Evolutionary conservation across 768 basidiomycete genomes (phyloP), one percentile per base, ranked within the genome.

Genomic region (Exsudoporus frostii): DNA sequence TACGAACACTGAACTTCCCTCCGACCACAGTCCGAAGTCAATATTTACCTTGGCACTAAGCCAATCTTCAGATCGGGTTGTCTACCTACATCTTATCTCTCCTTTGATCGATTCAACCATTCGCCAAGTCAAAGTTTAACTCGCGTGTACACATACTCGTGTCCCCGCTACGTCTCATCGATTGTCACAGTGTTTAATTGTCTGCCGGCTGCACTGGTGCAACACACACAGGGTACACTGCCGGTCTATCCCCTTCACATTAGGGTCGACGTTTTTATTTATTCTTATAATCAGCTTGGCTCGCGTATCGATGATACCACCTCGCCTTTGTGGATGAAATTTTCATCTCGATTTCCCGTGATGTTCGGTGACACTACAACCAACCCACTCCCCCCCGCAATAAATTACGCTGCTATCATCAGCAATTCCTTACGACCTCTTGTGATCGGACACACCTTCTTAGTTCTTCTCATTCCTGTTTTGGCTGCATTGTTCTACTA

Each of bases 401-500:
- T 27, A 30, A 50, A 22, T 27, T 34, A 29, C 15, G 11, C 36
- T 24, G 37, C 47, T 11, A 32, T 34, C 19, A 52, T 59, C 34
- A 37, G 49, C 22, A 36, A 57, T 13, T 48, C 52, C 14, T 29
- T 66, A 4, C 56, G 50, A 9, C 41, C 55, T 22, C 38, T 67
- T 22, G 52, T 70, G 45, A 54, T 70, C 45, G 57, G 55, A 10
- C 61, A 66, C 17, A 57, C 63, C 13, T 65, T 66, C 49, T 41
- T 64, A 10, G 37, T 60, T n/a, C 51, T 67, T 34, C 60, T 66
- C 10, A 14, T 66, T 11, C 60, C 60, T 33, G 58, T 66, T 25
- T 20, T 64, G 14, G 38, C 50, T 13, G 62, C 60, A 24, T 36
- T 66, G 25, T 62, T 66, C 47, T 59, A 65, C 45, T 67, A 65